Evolutionary conservation across 495 filamentous ascomycete species (phyloP), one percentile per base, ranked within the genome.

Genomic region (Hypoxylon subgilvum): DNA sequence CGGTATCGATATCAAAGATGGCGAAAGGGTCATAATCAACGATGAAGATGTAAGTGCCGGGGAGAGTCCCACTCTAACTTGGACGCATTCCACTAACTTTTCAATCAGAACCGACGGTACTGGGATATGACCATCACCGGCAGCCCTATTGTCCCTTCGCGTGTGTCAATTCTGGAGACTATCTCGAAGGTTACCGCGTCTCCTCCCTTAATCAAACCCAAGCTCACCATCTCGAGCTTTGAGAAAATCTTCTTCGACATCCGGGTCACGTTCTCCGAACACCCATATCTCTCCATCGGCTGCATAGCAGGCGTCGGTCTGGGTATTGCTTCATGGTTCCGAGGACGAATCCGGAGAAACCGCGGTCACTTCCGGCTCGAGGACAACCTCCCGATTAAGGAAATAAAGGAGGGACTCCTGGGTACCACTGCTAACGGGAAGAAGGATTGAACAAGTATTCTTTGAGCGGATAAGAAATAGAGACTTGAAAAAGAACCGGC

Each of bases 101-200:
- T 47, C 8, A 25, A 27, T 25, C 65, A 96, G 91, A 91, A 88
- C 74, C 91, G 89, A 49, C 84, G 87, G 50, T 97, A 96, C 75
- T 98, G 95, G 95, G 94, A 98, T 69, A 83, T 80, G 21, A 96
- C 94, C 45, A 88, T 87, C 32, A 94, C 89, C 4, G 92, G 92
- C 47, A 89, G 89, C 69, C 77, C 82, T 34, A 97, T 98, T 65
- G 85, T 92, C 57, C 88, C 92, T 31, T 93, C 89, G 4, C 89
- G 94, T 41, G 95, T 93, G 4, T 93, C 90, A 6, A 98, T 98
- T 67, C 86, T 96, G 27, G 94, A 97, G 74, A 97, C 93, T 40
- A 82, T 97, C 55, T 88, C 85, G 58, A 90, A 95, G 61, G 86
- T 84, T 55, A 78, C 79, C 2, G 74, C 80, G 12, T 83, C 81